Conservation (phyloP, 2,329 filamentous ascomycete species). For the Phialophora chinensis region DNA sequence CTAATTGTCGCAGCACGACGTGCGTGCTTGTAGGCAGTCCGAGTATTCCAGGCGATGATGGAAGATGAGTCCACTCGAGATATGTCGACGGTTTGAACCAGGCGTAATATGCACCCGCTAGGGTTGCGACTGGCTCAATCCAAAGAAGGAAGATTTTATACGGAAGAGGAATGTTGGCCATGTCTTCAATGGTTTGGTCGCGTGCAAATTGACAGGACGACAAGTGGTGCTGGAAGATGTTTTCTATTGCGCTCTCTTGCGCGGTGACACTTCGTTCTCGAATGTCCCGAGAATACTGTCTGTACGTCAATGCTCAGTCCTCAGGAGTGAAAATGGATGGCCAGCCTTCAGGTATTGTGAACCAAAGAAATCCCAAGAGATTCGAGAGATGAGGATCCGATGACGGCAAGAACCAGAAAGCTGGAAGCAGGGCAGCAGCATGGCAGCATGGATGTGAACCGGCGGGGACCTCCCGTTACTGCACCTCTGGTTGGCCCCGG, state of each 20-base stretch:
- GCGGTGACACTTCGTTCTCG: background rate
- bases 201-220: conserved; percentile 8
- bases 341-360: background rate
- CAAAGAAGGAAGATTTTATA: conserved; percentile 78
- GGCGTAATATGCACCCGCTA: conserved; percentile 61
- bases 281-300: background rate
- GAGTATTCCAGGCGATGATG: conserved; percentile 53
- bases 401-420: background rate
- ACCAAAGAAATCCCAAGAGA: background rate
- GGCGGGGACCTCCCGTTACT: background rate
- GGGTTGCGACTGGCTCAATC: conserved; percentile 66
- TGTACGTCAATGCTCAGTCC: background rate
- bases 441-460: conserved; percentile 1
- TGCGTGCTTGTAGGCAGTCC: conserved; percentile 64
- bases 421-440: conserved; percentile 3
- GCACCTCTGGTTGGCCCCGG: background rate
- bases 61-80: conserved; percentile 66
- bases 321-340: background rate
- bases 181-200: conserved; percentile 36
- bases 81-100: conserved; percentile 61
- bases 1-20: conserved; percentile 74
- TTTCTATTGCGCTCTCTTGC: background rate
- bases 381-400: background rate
- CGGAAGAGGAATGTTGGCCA: conserved; percentile 60
- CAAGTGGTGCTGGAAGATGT: conserved; percentile 6